These are phyloP conservation scores for Actinomucor elegans DNA, from an alignment of 371 early-diverging fungal species.

Conservation along the genomic window DNA sequence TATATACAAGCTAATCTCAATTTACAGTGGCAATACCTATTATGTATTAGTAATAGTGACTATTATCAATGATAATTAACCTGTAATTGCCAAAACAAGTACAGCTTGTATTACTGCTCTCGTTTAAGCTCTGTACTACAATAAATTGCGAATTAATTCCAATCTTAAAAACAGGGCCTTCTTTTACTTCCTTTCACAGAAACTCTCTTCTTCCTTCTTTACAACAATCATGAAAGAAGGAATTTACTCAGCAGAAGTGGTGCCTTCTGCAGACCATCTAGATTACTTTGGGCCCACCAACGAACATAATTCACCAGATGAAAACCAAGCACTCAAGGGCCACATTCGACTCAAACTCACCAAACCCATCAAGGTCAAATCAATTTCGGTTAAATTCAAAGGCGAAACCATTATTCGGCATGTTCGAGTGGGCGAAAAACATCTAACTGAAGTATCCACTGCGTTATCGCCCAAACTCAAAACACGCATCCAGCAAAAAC, in stretches of 20 bases:
- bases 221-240: conserved; percentile 36
- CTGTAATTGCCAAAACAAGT: too few relatives aligned
- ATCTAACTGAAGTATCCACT: neutral
- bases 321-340: conserved; percentile 21
- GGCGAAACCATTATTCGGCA: conserved; percentile 22
- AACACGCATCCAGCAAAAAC: conserved; percentile 2
- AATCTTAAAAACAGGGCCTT: too few relatives aligned
- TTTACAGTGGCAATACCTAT: too few relatives aligned
- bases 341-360: conserved; percentile 15
- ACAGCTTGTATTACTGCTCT: too few relatives aligned
- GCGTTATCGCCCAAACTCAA: conserved; percentile 22
- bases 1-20: too few relatives aligned
- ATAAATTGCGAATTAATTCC: too few relatives aligned
- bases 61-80: too few relatives aligned
- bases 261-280: conserved; percentile 22
- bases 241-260: conserved; percentile 27
- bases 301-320: conserved; percentile 1
- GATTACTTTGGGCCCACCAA: conserved; percentile 30
- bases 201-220: too few relatives aligned
- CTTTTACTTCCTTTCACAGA: too few relatives aligned
- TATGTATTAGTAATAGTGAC: too few relatives aligned
- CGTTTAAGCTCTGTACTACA: too few relatives aligned
- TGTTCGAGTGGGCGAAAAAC: conserved; percentile 4
- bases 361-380: conserved; percentile 31
- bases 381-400: conserved; percentile 30